Conservation (phyloP, 345 rosid species). For the Sisymbrium altissimum region DNA sequence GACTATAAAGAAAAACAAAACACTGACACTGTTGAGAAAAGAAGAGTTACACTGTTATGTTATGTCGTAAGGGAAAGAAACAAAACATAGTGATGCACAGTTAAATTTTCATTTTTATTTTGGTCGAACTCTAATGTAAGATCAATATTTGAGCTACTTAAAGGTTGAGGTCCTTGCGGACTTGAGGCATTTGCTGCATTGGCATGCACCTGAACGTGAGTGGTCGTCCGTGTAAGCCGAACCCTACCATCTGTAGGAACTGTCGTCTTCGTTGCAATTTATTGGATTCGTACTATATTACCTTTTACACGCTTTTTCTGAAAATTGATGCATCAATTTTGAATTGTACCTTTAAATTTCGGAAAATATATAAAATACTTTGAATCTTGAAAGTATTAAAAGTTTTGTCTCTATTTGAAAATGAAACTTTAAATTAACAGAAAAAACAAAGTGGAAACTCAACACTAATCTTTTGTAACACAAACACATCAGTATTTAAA, state of each 20-base stretch:
- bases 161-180: not conserved
- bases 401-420: not conserved
- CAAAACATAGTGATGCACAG: conserved; percentile 19
- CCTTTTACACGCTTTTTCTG: conserved; percentile 6
- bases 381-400: not conserved
- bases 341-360: not conserved
- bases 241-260: conserved; percentile 27
- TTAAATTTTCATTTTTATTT: not conserved
- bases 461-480: not conserved
- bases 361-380: not conserved
- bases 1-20: conserved; percentile 6
- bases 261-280: conserved; percentile 31
- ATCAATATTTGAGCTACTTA: conserved; percentile 1
- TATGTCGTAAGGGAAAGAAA: conserved; percentile 14
- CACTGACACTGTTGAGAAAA: conserved; percentile 13
- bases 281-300: conserved; percentile 20
- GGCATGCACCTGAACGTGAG: conserved; percentile 28
- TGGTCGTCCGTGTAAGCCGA: conserved; percentile 32
- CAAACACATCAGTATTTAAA: not conserved
- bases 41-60: conserved; percentile 16
- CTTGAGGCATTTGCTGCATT: conserved; percentile 8
- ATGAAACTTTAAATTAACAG: not conserved
- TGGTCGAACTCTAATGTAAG: conserved; percentile 1
- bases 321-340: not conserved
- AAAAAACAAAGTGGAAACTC: not conserved